Percentiles rank a stretch among this genome's conserved stretches.
Conservation (phyloP, 2,329 filamentous ascomycete species). For the Venturia asperata region DNA sequence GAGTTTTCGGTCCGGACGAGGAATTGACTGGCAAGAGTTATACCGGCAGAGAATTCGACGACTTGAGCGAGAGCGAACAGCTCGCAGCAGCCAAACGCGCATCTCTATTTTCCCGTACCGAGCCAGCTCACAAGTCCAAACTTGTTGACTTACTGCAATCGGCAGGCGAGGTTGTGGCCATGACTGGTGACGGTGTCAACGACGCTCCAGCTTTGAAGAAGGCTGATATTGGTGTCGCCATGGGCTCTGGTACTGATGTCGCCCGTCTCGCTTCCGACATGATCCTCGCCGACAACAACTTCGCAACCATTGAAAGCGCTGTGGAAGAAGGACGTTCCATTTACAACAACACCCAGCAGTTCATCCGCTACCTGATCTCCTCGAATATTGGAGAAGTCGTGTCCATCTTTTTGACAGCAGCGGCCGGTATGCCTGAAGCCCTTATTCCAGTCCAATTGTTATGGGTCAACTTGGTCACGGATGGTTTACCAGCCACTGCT, state of each 20-base stretch:
- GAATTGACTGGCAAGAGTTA: constrained; percentile 86
- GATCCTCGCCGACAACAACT: constrained; percentile 98
- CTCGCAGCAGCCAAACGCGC: constrained; percentile 76
- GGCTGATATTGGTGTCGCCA: constrained; percentile 96
- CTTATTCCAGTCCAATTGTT: constrained; percentile 94
- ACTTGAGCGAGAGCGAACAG: constrained; percentile 69
- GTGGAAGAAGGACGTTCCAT: constrained; percentile 97
- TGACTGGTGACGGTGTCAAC: constrained; percentile 98
- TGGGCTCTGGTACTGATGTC: constrained; percentile 97
- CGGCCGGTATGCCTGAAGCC: constrained; percentile 94
- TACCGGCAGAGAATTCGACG: constrained; percentile 91
- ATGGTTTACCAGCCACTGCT: constrained; percentile 91
- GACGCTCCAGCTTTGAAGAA: constrained; percentile 97
- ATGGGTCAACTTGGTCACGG: constrained; percentile 98
- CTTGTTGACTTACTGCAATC: constrained; percentile 94
- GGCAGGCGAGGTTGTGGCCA: constrained; percentile 88
- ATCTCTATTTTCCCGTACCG: constrained; percentile 90
- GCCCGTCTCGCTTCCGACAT: constrained; percentile 95
- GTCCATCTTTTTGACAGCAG: constrained; percentile 95
- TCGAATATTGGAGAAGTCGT: constrained; percentile 99
- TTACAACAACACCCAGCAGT: constrained; percentile 99
- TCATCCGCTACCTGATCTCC: constrained; percentile 97
- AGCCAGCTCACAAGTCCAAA: constrained; percentile 95
- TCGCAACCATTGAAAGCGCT: constrained; percentile 91
- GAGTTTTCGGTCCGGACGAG: constrained; percentile 76